Evolutionary conservation across 176 grass and related monocot genomes (phyloP), one percentile per base, ranked within the genome.

Genomic region (Oryza glumipatula): DNA sequence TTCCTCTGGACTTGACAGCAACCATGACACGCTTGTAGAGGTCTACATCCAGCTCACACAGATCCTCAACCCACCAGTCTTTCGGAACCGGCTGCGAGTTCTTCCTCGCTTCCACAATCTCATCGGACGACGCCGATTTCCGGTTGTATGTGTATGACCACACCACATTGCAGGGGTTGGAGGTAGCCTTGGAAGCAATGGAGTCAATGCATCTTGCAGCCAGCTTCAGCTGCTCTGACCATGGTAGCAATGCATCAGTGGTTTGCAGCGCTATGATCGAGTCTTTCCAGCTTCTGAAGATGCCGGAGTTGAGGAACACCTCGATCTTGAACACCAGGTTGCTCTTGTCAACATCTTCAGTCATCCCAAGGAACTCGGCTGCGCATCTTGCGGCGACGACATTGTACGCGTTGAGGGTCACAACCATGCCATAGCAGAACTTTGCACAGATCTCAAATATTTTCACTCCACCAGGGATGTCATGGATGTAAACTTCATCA

Each of bases 1-100:
- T 92, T 7, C 88, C 94, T 66, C 82, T 92, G 12, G 90, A 96
- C 39, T 95, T 94, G 5, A 99, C 78, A 0, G 97, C 93, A 46
- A 92, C 86, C 90, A 99, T 96, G 81, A 89, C 91, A 65, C 80
- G 86, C 84, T 83, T 90, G 81, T 96, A 99, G 32, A 91, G 92
- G 19, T 92, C 91, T 36, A 99, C 85, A 82, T 94, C 91, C 52
- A 96, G 84, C 17, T 96, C 94, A 70, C 93, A 92, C 36, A 99
- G 75, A 79, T 99, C 97, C 75, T 99, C 89, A 38, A 94, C 84
- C 97, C 97, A 99, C 97, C 97, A 99, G 47, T 99, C 90, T 22
- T 83, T 82, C 0, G 93, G 90, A 71, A 90, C 86, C 0, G 60
- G 69, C 78, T 72, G 74, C 0, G 73, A 68, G 46, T 77, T 85